Evolutionary conservation across 805 yeast genomes (phyloP), one percentile per base, ranked within the genome.

Genomic region (Yarrowia bubula): DNA sequence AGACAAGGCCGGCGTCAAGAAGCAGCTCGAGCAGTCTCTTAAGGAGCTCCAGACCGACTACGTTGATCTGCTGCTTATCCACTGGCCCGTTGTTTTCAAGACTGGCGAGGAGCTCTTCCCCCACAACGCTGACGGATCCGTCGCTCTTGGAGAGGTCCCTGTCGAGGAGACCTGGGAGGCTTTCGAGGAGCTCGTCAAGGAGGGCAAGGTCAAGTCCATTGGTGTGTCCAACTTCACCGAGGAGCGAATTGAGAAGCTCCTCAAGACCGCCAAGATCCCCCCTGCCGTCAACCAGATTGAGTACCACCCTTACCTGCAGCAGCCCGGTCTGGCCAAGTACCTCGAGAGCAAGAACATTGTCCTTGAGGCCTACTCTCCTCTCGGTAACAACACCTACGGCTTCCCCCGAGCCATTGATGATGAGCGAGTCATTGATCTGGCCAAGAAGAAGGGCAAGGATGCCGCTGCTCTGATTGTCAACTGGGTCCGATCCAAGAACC

Each of bases 221-320:
- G 96, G 96, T 55, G 92, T 90, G 14, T 89, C 96, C 8, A 89
- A 89, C 76, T 89, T 81, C 71, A 90, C 90, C 53, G 71, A 75
- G 14, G 76, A 74, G 4, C 90, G 86, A 72, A 73, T 89, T 28
- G 81, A 85, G 66, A 88, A 87, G 72, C 75, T 89, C 50, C 76
- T 87, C 47, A 80, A 81, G 3, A 84, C 72, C 13, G 72, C 75
- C 60, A 68, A 67, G 62, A 68, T 72, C 55, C 80, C 79, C 68
- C 91, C 96, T 0, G 90, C 85, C 1, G 86, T 87, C 41, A 86
- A 89, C 73, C 95, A 90, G 72, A 81, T 89, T 70, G 83, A 79
- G 67, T 76, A 82, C 65, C 83, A 82, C 68, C 85, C 86, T 22
- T 83, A 84, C 83, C 74, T 79, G 68, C 75, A 73, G 69, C 76